Percentiles rank a stretch among this genome's conserved stretches.
These are phyloP conservation scores for Actinomortierella wolfii DNA, from an alignment of 371 early-diverging fungal genomes.

Conservation along the genomic window DNA sequence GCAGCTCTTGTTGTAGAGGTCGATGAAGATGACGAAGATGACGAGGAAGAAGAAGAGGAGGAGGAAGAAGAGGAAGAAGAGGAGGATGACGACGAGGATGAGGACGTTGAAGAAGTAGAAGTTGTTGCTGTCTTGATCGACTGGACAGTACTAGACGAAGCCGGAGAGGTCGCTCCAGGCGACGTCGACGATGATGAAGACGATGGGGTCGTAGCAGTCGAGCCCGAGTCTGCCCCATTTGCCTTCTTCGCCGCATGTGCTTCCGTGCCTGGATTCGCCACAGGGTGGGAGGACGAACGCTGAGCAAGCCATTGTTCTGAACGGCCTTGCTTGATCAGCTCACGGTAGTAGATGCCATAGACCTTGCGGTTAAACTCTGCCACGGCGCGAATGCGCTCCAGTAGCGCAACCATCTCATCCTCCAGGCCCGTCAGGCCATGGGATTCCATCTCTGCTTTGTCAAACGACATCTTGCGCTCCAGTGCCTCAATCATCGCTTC, in stretches of 20 bases:
- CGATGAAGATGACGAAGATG: no score
- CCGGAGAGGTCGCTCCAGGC: no score
- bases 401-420: slow-evolving; percentile 40
- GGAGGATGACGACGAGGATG: background rate
- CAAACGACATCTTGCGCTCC: slow-evolving; percentile 36
- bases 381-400: slow-evolving; percentile 43
- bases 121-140: no score
- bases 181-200: no score
- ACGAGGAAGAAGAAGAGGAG: background rate
- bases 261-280: no score
- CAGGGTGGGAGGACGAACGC: background rate
- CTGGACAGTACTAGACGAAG: no score
- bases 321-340: slow-evolving; percentile 35
- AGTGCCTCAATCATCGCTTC: slow-evolving; percentile 22
- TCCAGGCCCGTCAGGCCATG: slow-evolving; percentile 44
- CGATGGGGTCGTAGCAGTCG: no score
- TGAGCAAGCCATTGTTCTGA: slow-evolving; percentile 34
- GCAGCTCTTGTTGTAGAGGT: no score
- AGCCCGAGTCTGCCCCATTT: no score
- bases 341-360: slow-evolving; percentile 40
- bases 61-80: no score
- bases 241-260: no score
- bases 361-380: slow-evolving; percentile 46
- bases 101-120: no score
- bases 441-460: slow-evolving; percentile 38